Evolutionary conservation across 805 yeast species (phyloP), one percentile per base, ranked within the genome.

Genomic region (Nakazawaea ishiwadae): DNA sequence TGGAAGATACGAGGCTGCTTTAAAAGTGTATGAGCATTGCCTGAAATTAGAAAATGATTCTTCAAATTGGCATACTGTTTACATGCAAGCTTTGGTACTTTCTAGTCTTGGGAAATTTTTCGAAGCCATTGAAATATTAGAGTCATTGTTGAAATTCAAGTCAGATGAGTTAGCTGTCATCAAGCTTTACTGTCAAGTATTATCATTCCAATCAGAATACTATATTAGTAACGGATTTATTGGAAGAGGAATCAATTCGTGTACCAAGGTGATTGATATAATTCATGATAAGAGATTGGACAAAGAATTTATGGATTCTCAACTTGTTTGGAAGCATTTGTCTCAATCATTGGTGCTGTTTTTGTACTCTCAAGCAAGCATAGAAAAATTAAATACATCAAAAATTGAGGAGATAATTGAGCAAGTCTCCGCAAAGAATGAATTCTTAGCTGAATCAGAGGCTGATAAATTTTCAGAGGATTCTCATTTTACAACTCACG

Each of bases 1-100:
- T 58, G 99, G 99, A 2, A 71, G 96, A 46, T 66, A 82, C 33
- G 90, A 86, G 42, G 95, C 98, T 2, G 87, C 96, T 0, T 68
- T 75, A 8, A 89, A 85, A 58, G 97, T 93, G 1, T 84, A 89
- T 51, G 68, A 66, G 23, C 79, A 79, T 44, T 87, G 90, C 0
- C 53, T 77, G 34, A 12, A 31, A 23, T 26, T 31, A 9, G 12
- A 7, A 16, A 32, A 24, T 15, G 69, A 69, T 29, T 50, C 83
- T 5, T 73, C 76, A 24, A 73, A 76, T 39, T 77, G 86, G 81
- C 71, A 77, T 37, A 81, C 85, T 0, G 61, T 63, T 30, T 87
- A 83, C 53, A 70, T 85, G 58, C 63, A 84, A 29, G 93, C 95
- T 0, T 63, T 73, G 16, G 80, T 83, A 2, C 69, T 76, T 19